Evolutionary conservation across 805 yeast species (phyloP), one percentile per base, ranked within the genome.

Genomic region (Kodamaea sagamina): DNA sequence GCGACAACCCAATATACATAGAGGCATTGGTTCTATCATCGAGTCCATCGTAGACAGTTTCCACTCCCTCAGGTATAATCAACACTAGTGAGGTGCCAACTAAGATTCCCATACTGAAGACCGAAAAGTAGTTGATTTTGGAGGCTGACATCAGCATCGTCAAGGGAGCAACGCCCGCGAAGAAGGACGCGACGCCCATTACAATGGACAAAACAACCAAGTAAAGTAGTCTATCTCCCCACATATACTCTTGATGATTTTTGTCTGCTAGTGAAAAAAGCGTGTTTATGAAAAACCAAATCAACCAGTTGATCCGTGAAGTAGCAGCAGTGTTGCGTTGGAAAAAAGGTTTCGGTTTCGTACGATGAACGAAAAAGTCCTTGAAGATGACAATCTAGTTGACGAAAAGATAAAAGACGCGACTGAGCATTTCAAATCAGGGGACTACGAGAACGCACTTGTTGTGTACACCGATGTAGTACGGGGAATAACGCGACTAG

Each of bases 11-110:
- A 28, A 77, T 58, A 10, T 62, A 57, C 11, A 22, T 36, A 8
- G 58, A 47, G 11, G 44, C 47, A 4, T 53, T 53, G 17, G 53
- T 35, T 13, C 55, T 54, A 3, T 42, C 42, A 8, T 47, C 54
- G 1, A 38, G 21, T 9, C 58, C 50, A 4, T 49, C 52, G 46
- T 62, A 65, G 32, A 75, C 50, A 4, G 73, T 69, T 47, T 73
- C 78, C 13, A 78, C 66, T 3, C 87, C 88, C 57, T 84, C 89
- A 1, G 89, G 89, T 13, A 84, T 71, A 18, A 84, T 76, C 12
- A 84, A 65, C 7, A 75, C 67, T 42, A 82, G 58, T 1, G 84
- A 71, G 0, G 88, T 76, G 4, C 87, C 81, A 4, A 82, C 62
- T 41, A 84, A 66, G 15, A 84, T 62, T 1, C 89, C 89, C 51